Percentiles rank a stretch among this genome's conserved stretches.
These are phyloP conservation scores for Yarrowia yakushimensis DNA, from an alignment of 805 yeast species.

Conservation along the genomic window DNA sequence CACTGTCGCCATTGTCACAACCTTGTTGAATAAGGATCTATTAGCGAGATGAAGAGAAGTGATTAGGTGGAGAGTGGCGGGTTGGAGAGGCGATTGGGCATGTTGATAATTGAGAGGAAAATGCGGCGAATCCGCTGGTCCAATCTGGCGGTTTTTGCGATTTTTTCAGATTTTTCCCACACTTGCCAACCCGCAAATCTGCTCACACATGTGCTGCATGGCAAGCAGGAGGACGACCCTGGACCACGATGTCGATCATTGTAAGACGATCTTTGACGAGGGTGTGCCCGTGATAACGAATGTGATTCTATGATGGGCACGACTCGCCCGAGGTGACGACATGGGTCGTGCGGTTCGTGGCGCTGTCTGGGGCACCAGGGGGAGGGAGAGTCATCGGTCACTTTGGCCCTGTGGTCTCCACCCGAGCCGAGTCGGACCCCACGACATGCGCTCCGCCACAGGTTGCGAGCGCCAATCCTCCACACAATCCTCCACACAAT, in stretches of 20 bases:
- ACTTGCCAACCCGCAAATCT: too few relatives aligned
- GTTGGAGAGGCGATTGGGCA: too few relatives aligned
- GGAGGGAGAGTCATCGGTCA: too few relatives aligned
- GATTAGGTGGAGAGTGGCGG: too few relatives aligned
- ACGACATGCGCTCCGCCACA: too few relatives aligned
- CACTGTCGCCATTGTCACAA: background rate
- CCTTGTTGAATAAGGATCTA: background rate
- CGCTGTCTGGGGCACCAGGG: too few relatives aligned
- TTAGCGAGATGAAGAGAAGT: background rate
- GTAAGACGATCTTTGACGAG: background rate
- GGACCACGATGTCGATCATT: background rate
- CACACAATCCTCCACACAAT: background rate
- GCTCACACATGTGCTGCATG: background rate
- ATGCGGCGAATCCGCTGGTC: too few relatives aligned
- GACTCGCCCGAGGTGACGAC: background rate
- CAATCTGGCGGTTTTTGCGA: too few relatives aligned
- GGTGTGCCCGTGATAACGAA: background rate
- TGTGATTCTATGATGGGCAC: too few relatives aligned
- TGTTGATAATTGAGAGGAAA: too few relatives aligned
- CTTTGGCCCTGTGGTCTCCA: background rate
- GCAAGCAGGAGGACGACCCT: conserved; percentile 8
- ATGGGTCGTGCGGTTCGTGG: background rate
- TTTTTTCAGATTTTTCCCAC: background rate
- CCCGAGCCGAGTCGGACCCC: background rate
- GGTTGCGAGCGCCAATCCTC: too few relatives aligned